A percentile compares a stretch with the other conserved stretches of the same genome.
These are phyloP conservation scores for Digitaria exilis DNA, from an alignment of 202 grass and related monocot genomes.

Conservation along the genomic window DNA sequence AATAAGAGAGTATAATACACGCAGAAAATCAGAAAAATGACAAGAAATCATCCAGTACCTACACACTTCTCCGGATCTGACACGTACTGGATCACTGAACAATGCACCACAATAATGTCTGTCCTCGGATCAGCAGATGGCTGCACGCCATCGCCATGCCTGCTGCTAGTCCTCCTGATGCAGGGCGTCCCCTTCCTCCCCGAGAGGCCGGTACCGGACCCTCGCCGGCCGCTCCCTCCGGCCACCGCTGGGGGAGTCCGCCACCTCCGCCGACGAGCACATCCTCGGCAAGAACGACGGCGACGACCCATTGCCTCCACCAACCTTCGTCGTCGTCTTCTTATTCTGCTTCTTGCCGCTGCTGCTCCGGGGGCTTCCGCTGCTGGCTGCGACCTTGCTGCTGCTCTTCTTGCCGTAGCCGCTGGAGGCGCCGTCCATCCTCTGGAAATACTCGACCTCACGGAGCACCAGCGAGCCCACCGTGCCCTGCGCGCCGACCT, in stretches of 20 bases:
- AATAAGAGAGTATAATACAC: background rate
- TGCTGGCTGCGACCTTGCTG: conserved; percentile 7
- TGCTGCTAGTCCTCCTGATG: background rate
- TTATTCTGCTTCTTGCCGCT: background rate
- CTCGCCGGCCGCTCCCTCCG: background rate
- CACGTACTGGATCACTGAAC: background rate
- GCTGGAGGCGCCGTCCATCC: background rate
- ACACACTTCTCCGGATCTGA: conserved; percentile 2
- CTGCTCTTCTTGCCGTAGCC: conserved; percentile 15
- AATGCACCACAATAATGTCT: background rate
- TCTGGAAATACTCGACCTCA: conserved; percentile 51
- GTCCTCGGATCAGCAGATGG: background rate
- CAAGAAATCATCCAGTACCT: background rate
- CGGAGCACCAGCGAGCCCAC: conserved; percentile 39
- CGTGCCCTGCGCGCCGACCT: conserved; percentile 53
- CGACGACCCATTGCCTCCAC: background rate
- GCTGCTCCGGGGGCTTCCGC: conserved; percentile 14
- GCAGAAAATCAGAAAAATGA: background rate
- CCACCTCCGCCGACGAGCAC: conserved; percentile 51
- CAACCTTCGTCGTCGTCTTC: conserved; percentile 4
- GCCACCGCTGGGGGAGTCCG: conserved; percentile 11
- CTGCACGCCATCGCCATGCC: background rate
- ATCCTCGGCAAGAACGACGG: conserved; percentile 55
- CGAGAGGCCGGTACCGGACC: conserved; percentile 32
- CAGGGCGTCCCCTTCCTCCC: conserved; percentile 15